phyloP scores from a whole-genome alignment of 306 rosid genomes.

The Prunus mira region DNA sequence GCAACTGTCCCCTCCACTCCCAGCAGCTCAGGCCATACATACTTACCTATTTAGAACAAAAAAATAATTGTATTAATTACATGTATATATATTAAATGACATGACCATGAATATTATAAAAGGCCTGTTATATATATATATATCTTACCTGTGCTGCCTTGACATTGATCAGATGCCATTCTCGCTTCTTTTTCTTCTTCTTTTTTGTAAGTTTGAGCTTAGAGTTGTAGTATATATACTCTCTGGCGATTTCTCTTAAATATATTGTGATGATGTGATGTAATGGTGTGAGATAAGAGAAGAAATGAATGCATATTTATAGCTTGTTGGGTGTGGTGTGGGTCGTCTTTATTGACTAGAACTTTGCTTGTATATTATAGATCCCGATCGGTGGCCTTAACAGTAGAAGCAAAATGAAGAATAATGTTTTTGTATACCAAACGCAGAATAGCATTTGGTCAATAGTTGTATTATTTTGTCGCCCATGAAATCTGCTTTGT shows the following conservation, averaged over 20 bases:
- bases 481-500: background rate
- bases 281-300: background rate
- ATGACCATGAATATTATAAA: too few species aligned
- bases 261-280: background rate
- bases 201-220: background rate
- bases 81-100: background rate
- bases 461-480: background rate
- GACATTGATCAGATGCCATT: background rate
- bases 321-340: background rate
- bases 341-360: background rate
- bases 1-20: constrained; percentile 42
- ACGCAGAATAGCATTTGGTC: background rate
- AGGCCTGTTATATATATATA: too few species aligned
- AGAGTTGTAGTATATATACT: background rate
- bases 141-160: background rate
- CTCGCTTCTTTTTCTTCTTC: background rate
- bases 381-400: background rate
- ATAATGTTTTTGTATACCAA: background rate
- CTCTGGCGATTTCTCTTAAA: background rate
- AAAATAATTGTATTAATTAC: background rate
- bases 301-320: background rate
- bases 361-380: background rate
- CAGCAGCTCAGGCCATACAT: constrained; percentile 54
- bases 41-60: constrained; percentile 23
- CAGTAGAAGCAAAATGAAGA: background rate